Conservation (phyloP, 805 yeast species). For the Candida manassasensis region DNA sequence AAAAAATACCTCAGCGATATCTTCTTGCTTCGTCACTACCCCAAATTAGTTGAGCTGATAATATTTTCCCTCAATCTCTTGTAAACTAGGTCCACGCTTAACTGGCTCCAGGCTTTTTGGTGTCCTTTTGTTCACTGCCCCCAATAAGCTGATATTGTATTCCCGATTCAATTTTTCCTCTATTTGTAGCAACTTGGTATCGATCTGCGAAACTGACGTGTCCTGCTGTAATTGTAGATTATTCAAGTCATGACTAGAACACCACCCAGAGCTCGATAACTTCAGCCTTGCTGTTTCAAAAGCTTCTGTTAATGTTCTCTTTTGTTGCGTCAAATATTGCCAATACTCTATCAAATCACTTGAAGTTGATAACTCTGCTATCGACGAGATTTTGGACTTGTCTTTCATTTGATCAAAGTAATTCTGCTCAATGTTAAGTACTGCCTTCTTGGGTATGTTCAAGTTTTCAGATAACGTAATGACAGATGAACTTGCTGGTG, state of each 20-base stretch:
- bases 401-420: slow-evolving; percentile 22
- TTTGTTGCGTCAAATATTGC: slow-evolving; percentile 29
- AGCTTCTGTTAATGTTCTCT: slow-evolving; percentile 28
- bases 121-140: background rate
- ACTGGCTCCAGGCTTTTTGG: background rate
- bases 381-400: slow-evolving; percentile 10
- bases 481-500: slow-evolving; percentile 34
- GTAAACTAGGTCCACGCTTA: background rate
- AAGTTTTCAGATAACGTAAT: slow-evolving; percentile 37
- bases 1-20: too few species aligned
- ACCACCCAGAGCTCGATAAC: slow-evolving; percentile 37
- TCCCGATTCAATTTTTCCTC: slow-evolving; percentile 32
- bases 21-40: too few species aligned
- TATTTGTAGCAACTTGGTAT: slow-evolving; percentile 32
- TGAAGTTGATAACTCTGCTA: slow-evolving; percentile 21
- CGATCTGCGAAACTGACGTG: slow-evolving; percentile 32
- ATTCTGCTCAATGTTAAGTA: slow-evolving; percentile 30
- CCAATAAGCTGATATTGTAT: slow-evolving; percentile 20
- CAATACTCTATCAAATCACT: slow-evolving; percentile 24
- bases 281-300: slow-evolving; percentile 29
- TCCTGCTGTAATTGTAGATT: slow-evolving; percentile 36
- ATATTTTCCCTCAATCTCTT: slow-evolving; percentile 1
- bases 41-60: background rate
- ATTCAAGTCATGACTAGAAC: slow-evolving; percentile 37
- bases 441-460: slow-evolving; percentile 20